phyloP scores from a whole-genome alignment of 2,329 filamentous ascomycete species.

The Cladosporium sp. region DNA sequence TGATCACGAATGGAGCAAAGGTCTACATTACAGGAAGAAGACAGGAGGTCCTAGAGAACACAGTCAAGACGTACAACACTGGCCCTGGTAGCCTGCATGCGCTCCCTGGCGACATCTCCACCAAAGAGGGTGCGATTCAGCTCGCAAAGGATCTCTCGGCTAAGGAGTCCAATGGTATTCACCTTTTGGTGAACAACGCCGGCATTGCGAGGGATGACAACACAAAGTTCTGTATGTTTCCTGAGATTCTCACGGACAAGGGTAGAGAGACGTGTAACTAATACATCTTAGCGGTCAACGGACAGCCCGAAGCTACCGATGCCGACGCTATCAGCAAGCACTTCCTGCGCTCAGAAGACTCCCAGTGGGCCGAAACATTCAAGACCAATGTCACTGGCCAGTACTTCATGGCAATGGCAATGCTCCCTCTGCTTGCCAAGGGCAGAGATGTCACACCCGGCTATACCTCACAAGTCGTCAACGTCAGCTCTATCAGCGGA shows the following conservation, averaged over 20 bases:
- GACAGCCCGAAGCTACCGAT: slow-evolving; percentile 50
- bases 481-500: slow-evolving; percentile 54
- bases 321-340: slow-evolving; percentile 53
- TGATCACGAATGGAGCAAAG: slow-evolving; percentile 41
- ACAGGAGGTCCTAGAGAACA: slow-evolving; percentile 45
- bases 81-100: slow-evolving; percentile 45
- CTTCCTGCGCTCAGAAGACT: slow-evolving; percentile 49
- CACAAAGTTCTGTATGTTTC: slow-evolving; percentile 47
- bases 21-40: slow-evolving; percentile 51
- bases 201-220: slow-evolving; percentile 55
- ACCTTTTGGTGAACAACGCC: slow-evolving; percentile 57
- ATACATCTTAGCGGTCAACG: slow-evolving; percentile 33
- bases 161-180: slow-evolving; percentile 54
- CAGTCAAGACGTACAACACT: slow-evolving; percentile 48
- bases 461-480: slow-evolving; percentile 54
- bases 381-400: slow-evolving; percentile 53
- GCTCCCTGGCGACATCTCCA: slow-evolving; percentile 50
- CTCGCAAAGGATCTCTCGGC: slow-evolving; percentile 43
- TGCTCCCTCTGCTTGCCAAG: slow-evolving; percentile 56
- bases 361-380: slow-evolving; percentile 53
- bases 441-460: slow-evolving; percentile 48
- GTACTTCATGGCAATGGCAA: slow-evolving; percentile 56
- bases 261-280: background rate
- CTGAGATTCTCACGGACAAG: too few relatives aligned
- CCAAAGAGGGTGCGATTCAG: slow-evolving; percentile 50